phyloP scores from a whole-genome alignment of 768 basidiomycete species.

The Leucosporidium scottii region DNA sequence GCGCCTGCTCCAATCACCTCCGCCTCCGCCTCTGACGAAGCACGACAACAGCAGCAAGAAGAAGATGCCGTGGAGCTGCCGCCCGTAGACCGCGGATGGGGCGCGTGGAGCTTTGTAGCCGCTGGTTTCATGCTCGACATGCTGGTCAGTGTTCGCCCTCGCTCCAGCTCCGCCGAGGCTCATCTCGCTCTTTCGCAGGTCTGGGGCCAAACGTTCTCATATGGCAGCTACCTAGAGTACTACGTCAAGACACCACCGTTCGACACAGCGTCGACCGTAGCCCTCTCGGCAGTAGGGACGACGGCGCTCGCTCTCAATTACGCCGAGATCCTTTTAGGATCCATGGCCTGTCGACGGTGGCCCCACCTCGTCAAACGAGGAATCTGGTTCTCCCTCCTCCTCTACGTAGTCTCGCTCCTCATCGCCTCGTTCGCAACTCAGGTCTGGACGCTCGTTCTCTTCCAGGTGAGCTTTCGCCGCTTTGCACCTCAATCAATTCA shows the following conservation, averaged over 20 bases:
- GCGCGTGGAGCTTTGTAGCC: neutral
- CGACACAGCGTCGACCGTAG: neutral
- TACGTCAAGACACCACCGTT: neutral
- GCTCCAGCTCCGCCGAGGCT: neutral
- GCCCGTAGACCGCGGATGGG: neutral
- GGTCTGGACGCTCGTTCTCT: neutral
- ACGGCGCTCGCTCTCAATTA: neutral
- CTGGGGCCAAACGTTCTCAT: neutral
- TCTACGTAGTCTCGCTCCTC: conserved; percentile 1
- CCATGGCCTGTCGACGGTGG: neutral
- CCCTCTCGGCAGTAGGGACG: neutral
- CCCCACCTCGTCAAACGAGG: neutral
- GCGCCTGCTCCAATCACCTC: neutral
- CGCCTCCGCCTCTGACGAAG: neutral
- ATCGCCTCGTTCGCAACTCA: neutral
- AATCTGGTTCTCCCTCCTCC: neutral
- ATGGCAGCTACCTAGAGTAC: neutral
- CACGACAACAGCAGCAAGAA: neutral
- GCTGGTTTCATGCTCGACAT: neutral
- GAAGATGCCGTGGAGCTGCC: neutral
- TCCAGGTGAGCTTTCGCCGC: neutral
- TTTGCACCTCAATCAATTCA: no score
- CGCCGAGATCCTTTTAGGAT: neutral
- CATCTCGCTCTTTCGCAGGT: neutral
- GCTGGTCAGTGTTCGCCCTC: neutral